These are phyloP conservation scores for Myxozyma kluyveri DNA, from an alignment of 805 yeast species.

Conservation along the genomic window DNA sequence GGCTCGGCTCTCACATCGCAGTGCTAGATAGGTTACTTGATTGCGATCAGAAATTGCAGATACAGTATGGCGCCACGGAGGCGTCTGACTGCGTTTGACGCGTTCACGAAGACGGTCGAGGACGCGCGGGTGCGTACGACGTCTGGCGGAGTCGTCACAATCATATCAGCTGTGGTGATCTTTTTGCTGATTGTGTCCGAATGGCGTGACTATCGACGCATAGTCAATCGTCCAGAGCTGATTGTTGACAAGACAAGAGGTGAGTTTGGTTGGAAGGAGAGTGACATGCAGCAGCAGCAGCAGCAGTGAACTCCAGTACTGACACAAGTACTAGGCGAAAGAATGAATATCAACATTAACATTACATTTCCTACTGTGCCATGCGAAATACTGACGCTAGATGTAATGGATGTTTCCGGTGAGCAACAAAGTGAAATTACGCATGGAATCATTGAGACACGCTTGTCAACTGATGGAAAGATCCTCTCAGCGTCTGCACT, in stretches of 20 bases:
- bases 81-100: slow-evolving; percentile 28
- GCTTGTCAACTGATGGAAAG: slow-evolving; percentile 57
- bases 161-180: slow-evolving; percentile 62
- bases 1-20: too few species aligned
- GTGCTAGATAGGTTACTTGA: too few species aligned
- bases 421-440: slow-evolving; percentile 73
- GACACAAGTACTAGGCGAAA: slow-evolving; percentile 55
- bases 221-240: slow-evolving; percentile 74
- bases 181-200: slow-evolving; percentile 66
- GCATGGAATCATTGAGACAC: slow-evolving; percentile 67
- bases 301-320: not conserved
- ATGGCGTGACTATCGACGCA: slow-evolving; percentile 66
- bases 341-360: slow-evolving; percentile 76
- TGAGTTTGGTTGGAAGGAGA: not conserved
- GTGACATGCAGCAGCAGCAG: not conserved
- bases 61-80: slow-evolving; percentile 29
- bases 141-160: slow-evolving; percentile 84
- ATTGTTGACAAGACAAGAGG: slow-evolving; percentile 67
- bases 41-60: too few species aligned
- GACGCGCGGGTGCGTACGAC: slow-evolving; percentile 87
- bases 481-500: slow-evolving; percentile 45
- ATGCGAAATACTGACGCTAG: slow-evolving; percentile 77
- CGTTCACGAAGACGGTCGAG: slow-evolving; percentile 74
- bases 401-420: slow-evolving; percentile 85
- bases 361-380: slow-evolving; percentile 81